Evolutionary conservation across 176 grass and related monocot species (phyloP).

Genomic region (Aegilops umbellulata): DNA sequence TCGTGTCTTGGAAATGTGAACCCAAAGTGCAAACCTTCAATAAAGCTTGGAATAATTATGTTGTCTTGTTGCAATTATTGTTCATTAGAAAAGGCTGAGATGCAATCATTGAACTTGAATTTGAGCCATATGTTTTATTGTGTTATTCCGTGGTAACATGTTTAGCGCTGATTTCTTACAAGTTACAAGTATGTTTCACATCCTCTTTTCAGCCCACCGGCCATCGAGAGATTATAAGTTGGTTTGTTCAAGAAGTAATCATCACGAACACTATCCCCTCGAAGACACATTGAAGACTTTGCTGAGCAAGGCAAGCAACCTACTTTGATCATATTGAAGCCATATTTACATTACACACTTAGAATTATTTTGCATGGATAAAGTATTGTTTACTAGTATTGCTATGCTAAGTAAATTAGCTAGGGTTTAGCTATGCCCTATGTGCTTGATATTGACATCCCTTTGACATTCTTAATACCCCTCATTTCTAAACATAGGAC

Average conservation of each 20-base stretch:
- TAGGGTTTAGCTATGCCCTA: too few species aligned
- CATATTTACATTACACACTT: too few species aligned
- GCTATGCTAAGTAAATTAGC: too few species aligned
- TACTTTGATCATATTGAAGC: too few species aligned
- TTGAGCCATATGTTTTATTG: neutral
- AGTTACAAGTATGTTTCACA: too few species aligned
- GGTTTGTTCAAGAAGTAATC: slow-evolving; percentile 99
- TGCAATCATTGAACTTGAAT: neutral
- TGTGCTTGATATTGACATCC: too few species aligned
- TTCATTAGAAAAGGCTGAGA: neutral
- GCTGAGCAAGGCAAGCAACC: too few species aligned
- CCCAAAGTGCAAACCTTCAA: neutral
- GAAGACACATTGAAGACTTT: neutral
- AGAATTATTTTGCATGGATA: too few species aligned
- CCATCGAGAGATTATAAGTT: too few species aligned
- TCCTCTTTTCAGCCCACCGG: slow-evolving; percentile 65
- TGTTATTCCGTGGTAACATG: neutral
- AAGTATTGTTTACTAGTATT: too few species aligned
- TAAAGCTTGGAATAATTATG: neutral
- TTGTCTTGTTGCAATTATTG: neutral
- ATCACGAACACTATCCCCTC: slow-evolving; percentile 72
- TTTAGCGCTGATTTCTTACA: neutral
- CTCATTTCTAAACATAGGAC: too few species aligned
- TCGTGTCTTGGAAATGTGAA: neutral
- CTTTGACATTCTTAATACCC: too few species aligned